A percentile compares a stretch with the other conserved stretches of the same genome.
phyloP scores from a whole-genome alignment of 306 rosid genomes.

The Quercus cerris region DNA sequence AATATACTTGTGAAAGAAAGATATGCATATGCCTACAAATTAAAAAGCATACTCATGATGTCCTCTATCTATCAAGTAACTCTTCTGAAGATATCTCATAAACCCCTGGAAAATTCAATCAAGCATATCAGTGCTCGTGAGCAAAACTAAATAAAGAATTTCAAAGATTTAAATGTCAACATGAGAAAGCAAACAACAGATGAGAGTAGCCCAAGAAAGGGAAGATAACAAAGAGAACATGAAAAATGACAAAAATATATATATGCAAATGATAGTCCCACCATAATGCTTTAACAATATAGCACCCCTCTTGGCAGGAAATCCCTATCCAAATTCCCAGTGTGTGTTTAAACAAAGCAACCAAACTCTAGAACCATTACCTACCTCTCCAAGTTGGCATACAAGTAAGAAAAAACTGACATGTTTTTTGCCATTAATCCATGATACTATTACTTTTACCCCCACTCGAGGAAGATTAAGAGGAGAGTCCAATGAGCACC shows the following conservation, averaged over 20 bases:
- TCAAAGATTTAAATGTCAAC: neutral
- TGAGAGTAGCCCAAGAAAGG: neutral
- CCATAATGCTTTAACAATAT: neutral
- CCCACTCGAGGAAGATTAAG: neutral
- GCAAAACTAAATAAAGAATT: neutral
- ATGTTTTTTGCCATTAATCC: neutral
- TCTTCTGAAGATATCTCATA: neutral
- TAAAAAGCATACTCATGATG: neutral
- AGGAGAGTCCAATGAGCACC: neutral
- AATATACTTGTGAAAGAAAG: neutral
- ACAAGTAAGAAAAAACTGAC: neutral
- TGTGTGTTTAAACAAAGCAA: neutral
- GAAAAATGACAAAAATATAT: neutral
- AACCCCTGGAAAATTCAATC: conserved; percentile 16
- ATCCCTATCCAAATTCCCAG: neutral
- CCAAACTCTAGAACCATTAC: neutral
- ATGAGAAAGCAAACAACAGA: neutral
- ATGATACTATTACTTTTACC: neutral
- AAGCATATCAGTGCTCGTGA: neutral
- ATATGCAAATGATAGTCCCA: neutral
- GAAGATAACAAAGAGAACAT: neutral
- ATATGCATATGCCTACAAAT: neutral
- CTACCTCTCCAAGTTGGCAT: neutral
- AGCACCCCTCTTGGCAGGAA: neutral
- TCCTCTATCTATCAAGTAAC: neutral